These are phyloP conservation scores for Neurospora sp. DNA, from an alignment of 495 filamentous ascomycete species.

Conservation along the genomic window DNA sequence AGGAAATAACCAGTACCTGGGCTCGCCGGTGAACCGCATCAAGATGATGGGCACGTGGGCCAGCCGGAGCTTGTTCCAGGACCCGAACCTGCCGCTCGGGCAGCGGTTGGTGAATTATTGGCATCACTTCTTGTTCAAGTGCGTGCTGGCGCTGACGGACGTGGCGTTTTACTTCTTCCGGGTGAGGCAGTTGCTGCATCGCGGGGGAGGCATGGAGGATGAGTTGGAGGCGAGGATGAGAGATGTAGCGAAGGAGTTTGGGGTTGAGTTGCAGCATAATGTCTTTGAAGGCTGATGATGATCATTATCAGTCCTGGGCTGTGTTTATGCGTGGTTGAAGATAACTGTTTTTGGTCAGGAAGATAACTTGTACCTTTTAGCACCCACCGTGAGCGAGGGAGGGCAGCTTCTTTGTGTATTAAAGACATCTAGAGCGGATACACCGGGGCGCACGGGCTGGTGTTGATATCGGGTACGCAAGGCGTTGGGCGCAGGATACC, in stretches of 20 bases:
- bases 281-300: constrained; percentile 68
- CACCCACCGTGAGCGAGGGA: background rate
- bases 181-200: constrained; percentile 60
- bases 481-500: background rate
- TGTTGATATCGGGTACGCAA: background rate
- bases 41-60: constrained; percentile 95
- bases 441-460: background rate
- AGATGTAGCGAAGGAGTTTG: constrained; percentile 79
- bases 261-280: constrained; percentile 77
- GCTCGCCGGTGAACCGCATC: constrained; percentile 86
- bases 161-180: constrained; percentile 73
- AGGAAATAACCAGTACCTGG: constrained; percentile 59
- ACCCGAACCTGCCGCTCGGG: constrained; percentile 28
- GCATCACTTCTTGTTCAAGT: constrained; percentile 67
- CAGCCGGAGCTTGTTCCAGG: constrained; percentile 63
- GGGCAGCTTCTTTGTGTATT: background rate
- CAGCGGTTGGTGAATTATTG: constrained; percentile 45
- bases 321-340: background rate
- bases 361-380: background rate
- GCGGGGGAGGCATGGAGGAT: constrained; percentile 85
- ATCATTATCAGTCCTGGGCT: background rate
- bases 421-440: background rate
- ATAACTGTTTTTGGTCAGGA: background rate
- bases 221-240: constrained; percentile 81
- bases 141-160: constrained; percentile 70